Conservation (phyloP, 331 rosid species). For the Dryas integrifolia region DNA sequence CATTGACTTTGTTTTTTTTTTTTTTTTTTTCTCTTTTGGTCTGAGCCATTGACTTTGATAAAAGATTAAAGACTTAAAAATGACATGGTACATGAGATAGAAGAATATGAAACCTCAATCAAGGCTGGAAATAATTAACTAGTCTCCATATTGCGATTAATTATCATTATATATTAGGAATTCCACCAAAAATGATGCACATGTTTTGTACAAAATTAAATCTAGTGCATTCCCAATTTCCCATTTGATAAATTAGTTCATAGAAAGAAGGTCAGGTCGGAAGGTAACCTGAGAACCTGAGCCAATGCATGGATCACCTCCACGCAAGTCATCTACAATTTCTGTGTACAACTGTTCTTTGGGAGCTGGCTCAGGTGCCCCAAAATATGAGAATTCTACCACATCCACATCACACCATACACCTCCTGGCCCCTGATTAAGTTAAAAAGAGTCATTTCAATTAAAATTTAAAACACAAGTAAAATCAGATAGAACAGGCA, state of each 20-base stretch:
- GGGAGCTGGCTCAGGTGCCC: slow-evolving; percentile 97
- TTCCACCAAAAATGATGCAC: neutral
- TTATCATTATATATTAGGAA: neutral
- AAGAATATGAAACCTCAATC: neutral
- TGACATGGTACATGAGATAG: neutral
- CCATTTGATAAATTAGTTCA: neutral
- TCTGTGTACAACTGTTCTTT: slow-evolving; percentile 90
- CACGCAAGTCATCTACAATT: slow-evolving; percentile 91
- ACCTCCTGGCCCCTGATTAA: slow-evolving; percentile 95
- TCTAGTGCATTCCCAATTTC: neutral
- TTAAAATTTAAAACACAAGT: neutral
- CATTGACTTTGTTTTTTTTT: neutral
- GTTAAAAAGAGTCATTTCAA: slow-evolving; percentile 15
- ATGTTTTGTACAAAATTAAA: neutral
- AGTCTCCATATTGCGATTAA: neutral
- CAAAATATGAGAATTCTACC: slow-evolving; percentile 93
- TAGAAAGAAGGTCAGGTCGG: neutral
- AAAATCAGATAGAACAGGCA: slow-evolving; percentile 6
- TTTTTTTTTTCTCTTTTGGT: too few relatives aligned
- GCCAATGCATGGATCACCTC: slow-evolving; percentile 86
- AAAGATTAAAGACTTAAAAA: neutral
- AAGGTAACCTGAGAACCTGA: slow-evolving; percentile 82
- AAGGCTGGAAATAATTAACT: neutral
- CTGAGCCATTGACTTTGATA: too few relatives aligned
- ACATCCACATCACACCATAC: slow-evolving; percentile 99